These are phyloP conservation scores for Cymodocea nodosa DNA, from an alignment of 116 monocot genomes.

Conservation along the genomic window DNA sequence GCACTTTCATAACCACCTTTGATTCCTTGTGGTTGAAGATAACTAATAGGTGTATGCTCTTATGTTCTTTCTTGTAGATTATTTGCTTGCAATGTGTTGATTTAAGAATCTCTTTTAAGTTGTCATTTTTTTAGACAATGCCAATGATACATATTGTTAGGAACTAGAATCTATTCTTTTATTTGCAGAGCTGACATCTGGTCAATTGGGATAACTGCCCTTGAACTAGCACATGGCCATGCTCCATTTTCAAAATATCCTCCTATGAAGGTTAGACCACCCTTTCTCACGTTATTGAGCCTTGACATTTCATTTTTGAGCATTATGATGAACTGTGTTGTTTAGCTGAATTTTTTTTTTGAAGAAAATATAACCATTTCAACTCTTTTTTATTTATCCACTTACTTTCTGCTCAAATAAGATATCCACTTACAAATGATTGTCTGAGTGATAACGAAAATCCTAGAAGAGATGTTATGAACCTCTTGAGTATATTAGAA, in stretches of 20 bases:
- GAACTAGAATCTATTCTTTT: neutral
- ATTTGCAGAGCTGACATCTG: conserved; percentile 68
- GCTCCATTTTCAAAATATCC: conserved; percentile 99
- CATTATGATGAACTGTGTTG: neutral
- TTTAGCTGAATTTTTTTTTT: neutral
- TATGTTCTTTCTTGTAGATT: no score
- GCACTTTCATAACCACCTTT: no score
- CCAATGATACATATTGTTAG: neutral
- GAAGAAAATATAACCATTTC: neutral
- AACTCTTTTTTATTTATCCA: no score
- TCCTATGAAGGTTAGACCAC: conserved; percentile 74
- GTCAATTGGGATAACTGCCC: conserved; percentile 61
- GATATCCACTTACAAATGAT: no score
- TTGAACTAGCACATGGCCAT: conserved; percentile 97
- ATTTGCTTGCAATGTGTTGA: neutral
- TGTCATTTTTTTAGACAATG: neutral
- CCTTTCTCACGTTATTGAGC: neutral
- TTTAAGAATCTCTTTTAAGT: neutral
- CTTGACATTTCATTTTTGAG: conserved; percentile 1
- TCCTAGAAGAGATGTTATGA: no score
- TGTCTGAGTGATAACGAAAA: no score
- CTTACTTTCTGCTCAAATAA: no score
- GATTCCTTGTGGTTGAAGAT: no score
- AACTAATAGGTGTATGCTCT: no score
- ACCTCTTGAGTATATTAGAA: no score